Base-by-base conservation (phyloP, 768 basidiomycete genomes). In the Suillus tomentosus region DNA sequence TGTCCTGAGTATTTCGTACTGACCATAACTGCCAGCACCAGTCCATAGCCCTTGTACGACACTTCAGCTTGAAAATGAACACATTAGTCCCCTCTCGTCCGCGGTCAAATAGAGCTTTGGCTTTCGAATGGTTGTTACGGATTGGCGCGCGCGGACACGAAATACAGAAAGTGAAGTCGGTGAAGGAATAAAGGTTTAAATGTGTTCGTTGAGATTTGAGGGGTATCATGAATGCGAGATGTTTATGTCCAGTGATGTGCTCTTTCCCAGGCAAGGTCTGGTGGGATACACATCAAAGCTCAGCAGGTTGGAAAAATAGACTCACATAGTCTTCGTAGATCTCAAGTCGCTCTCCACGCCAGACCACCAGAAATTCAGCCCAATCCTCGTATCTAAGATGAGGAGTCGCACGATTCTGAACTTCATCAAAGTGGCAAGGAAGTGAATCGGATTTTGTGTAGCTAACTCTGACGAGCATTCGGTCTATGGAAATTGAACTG, bases 11-110 rank as follows among this genome's bases (percentile, higher is more conserved):
- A 51, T 31, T 14, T 36, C 22, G 39, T 3, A 62, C 77, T 62
- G 68, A 89, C 95, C 93, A 95, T 54, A 97, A 78, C 60, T 86
- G 83, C 95, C 95, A 97, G 53, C 87, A 81, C 96, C 96, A 98
- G 74, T 97, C 95, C 45, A 85, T 81, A 1, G 92, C 89, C 60
- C 94, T 80, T 6, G 90, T 87, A 36, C 92, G 85, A 66, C 87
- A 88, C 73, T 90, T 92, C 19, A 81, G 69, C 70, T 96, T 96
- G 76, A 96, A 92, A 36, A 96, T 81, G 73, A 95, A 96, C 34
- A 96, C 84, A 66, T 94, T 90, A 0, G 89, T 92, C 5, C 95
- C 94, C 65, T 85, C 84, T 59, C 82, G 84, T 0, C 77, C 73
- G 13, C 80, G 76, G 61, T 79, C 81, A 62, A 90, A 82, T 63